phyloP scores from a whole-genome alignment of 768 basidiomycete species.

The Boletus rex-veris region DNA sequence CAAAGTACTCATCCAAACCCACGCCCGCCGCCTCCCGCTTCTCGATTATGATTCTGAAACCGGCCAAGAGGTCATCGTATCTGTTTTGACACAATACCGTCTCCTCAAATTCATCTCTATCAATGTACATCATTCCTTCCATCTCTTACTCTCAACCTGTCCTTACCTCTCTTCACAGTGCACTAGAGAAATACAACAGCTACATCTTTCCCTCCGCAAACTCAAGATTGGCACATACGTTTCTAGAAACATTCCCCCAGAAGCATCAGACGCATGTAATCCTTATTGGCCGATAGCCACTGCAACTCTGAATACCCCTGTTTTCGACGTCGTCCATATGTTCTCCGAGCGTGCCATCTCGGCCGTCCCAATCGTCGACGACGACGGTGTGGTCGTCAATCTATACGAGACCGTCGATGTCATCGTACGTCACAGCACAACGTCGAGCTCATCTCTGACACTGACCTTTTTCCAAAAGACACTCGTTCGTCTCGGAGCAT shows the following conservation, averaged over 20 bases:
- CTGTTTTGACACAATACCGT: conserved; percentile 94
- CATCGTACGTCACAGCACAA: conserved; percentile 51
- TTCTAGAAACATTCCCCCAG: conserved; percentile 44
- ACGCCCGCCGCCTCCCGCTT: conserved; percentile 89
- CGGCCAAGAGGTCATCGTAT: conserved; percentile 92
- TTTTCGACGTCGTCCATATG: conserved; percentile 98
- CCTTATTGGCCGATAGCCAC: conserved; percentile 91
- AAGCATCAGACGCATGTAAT: conserved; percentile 51
- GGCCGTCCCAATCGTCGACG: conserved; percentile 94
- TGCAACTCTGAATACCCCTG: conserved; percentile 84
- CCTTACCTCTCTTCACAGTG: conserved; percentile 51
- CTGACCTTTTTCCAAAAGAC: conserved; percentile 49
- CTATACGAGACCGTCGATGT: conserved; percentile 99
- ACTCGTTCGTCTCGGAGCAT: conserved; percentile 89
- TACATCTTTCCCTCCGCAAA: conserved; percentile 76
- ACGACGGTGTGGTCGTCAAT: conserved; percentile 89
- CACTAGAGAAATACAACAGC: conserved; percentile 73
- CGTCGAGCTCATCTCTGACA: conserved; percentile 2
- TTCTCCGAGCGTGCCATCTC: conserved; percentile 95
- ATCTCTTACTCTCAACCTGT: neutral
- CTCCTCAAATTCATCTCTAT: conserved; percentile 98
- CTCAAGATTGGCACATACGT: conserved; percentile 96
- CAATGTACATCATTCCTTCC: conserved; percentile 57
- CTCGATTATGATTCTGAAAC: conserved; percentile 93
- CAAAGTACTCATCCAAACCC: conserved; percentile 87